phyloP scores from a whole-genome alignment of 2,329 filamentous ascomycete species.

The Xylariaceae sp. region DNA sequence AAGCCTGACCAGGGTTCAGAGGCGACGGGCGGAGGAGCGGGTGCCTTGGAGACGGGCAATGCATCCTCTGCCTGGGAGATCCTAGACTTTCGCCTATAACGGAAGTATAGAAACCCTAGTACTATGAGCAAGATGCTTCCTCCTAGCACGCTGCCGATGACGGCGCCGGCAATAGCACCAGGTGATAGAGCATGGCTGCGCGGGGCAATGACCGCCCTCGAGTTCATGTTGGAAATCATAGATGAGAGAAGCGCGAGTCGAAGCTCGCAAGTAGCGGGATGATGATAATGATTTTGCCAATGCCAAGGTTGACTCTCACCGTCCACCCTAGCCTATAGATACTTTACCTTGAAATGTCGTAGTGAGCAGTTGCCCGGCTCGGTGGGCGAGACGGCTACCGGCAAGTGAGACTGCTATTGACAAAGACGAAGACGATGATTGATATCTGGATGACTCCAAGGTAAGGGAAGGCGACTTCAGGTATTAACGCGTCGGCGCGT shows the following conservation, averaged over 20 bases:
- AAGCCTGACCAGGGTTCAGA: conserved; percentile 30
- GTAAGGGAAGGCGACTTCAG: not conserved
- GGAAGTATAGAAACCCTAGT: conserved; percentile 44
- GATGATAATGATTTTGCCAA: not conserved
- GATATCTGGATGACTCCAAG: not conserved
- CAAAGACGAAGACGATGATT: not conserved
- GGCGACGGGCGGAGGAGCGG: conserved; percentile 20
- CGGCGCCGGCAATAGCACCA: conserved; percentile 43
- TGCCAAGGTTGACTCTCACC: conserved; percentile 6
- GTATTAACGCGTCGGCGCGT: not conserved
- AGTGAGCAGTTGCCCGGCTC: conserved; percentile 9
- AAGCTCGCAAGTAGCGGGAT: conserved; percentile 2
- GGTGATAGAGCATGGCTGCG: conserved; percentile 37
- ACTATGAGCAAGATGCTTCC: conserved; percentile 40
- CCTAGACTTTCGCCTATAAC: conserved; percentile 37
- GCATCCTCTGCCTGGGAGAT: conserved; percentile 34
- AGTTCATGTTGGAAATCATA: conserved; percentile 24
- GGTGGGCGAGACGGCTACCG: conserved; percentile 6
- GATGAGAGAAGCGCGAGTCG: not conserved
- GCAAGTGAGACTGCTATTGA: conserved; percentile 7
- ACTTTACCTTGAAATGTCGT: conserved; percentile 3
- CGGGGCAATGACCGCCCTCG: conserved; percentile 31
- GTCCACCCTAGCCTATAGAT: not conserved
- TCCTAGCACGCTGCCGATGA: conserved; percentile 42
- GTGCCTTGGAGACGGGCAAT: conserved; percentile 29